Evolutionary conservation across 2,329 filamentous ascomycete species (phyloP), one percentile per base, ranked within the genome.

Genomic region (Dothistroma pini): DNA sequence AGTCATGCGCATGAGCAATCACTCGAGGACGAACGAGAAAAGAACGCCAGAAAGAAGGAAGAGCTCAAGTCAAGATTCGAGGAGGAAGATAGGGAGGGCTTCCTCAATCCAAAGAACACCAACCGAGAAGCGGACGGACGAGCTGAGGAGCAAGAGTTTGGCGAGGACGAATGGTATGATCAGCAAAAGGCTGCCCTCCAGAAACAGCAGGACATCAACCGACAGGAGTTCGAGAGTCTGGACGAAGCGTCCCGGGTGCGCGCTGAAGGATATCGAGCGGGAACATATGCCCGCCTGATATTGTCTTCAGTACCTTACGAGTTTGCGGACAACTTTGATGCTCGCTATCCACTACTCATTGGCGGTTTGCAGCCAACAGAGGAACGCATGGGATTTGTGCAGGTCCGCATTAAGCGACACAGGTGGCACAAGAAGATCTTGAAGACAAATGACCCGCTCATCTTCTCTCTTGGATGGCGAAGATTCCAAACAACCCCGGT

Each of bases 371-470:
- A 91, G 11, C 85, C 95, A 8, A 97, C 93, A 0, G 95, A 99
- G 76, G 93, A 97, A 75, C 87, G 96, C 55, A 97, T 96, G 74
- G 96, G 95, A 9, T 97, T 90, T 73, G 88, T 97, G 9, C 95
- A 99, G 76, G 88, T 97, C 60, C 87, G 96, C 55, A 96, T 99
- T 81, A 99, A 99, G 84, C 86, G 92, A 57, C 95, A 99, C 76
- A 84, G 95, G 67, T 99, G 96, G 96, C 95, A 99, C 80, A 97
- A 97, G 84, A 96, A 95, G 81, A 97, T 97, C 69, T 83, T 99
- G 68, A 99, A 99, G 81, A 97, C 92, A 35, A 96, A 96, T 74
- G 95, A 99, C 72, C 96, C 95, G 16, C 83, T 99, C 56, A 96
- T 99, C 74, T 95, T 99, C 81, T 97, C 93, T 1, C 83, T 99